A percentile compares a stretch with the other conserved stretches of the same genome.
phyloP scores from a whole-genome alignment of 495 filamentous ascomycete genomes.

The Aspergillus asperescens region DNA sequence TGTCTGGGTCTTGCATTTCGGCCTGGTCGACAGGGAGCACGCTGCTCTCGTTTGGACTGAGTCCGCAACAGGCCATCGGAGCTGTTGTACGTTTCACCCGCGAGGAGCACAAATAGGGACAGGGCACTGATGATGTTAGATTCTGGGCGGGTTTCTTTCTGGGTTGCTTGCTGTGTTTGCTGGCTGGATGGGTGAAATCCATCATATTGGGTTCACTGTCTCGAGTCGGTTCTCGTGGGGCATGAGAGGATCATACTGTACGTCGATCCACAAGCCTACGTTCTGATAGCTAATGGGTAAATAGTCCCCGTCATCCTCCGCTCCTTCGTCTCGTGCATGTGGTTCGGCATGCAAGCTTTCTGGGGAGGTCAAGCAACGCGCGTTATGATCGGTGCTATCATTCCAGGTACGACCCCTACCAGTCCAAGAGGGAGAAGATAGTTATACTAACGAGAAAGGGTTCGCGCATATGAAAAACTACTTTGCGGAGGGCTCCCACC shows the following conservation, averaged over 20 bases:
- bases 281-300: not conserved
- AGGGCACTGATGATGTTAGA: not conserved
- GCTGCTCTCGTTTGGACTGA: conserved; percentile 5
- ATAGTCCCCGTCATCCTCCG: conserved; percentile 8
- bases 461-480: conserved; percentile 10
- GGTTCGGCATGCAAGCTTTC: conserved; percentile 11
- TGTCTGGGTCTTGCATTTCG: conserved; percentile 4
- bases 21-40: conserved; percentile 10
- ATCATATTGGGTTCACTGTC: conserved; percentile 9
- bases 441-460: not conserved
- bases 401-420: not conserved
- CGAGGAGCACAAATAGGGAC: too few species aligned
- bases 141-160: not conserved
- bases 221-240: conserved; percentile 7
- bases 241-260: conserved; percentile 10
- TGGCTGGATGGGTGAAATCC: conserved; percentile 6
- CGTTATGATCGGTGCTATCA: conserved; percentile 11
- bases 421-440: not conserved
- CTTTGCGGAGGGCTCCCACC: conserved; percentile 5
- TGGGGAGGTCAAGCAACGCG: conserved; percentile 7
- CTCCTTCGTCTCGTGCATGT: conserved; percentile 4
- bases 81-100: not conserved
- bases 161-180: not conserved
- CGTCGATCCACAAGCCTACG: not conserved
- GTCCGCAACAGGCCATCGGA: conserved; percentile 6